Base-by-base conservation (phyloP, 164 flowering plant genomes). In the Vitis labrusca region DNA sequence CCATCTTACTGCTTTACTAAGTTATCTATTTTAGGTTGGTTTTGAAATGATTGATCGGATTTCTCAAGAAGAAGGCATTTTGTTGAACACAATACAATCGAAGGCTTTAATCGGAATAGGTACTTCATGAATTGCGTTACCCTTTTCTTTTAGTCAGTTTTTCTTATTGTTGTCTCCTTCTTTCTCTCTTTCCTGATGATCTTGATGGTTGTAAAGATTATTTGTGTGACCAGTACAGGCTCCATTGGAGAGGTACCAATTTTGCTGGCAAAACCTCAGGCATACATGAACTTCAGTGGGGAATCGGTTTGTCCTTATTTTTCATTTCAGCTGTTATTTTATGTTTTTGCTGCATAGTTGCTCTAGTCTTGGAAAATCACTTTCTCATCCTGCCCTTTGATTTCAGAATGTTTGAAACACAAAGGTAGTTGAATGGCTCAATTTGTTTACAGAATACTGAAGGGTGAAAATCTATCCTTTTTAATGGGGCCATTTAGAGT, bases 11-110 rank as follows among this genome's bases (percentile, higher is more conserved):
- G 44, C 5, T 30, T 50, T 59, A 48, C n/a, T 8, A 3, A 55
- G 5, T 48, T 56, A 11, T 32, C 1, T 62, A 12, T 70, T 37
- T 32, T 79, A 95, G 98, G 91, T 95, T 80, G 99, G 98, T 44
- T 95, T 95, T 85, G 99, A 95, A 82, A 93, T 95, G 97, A 89
- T 95, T 76, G 98, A 95, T 81, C 79, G 77, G 27, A 82, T 95
- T 58, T 84, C 98, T 59, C 75, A 78, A 81, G 83, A 71, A 55
- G 87, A 91, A 77, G 89, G 97, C 69, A 87, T 95, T 74, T 14
- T 74, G 64, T 63, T 95, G 89, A 89, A 95, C 72, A 91, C 98
- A 13, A 95, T 95, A 81, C 99, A 95, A 61, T 93, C 98, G 17
- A 95, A 91, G 80, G 85, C 98, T 16, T 84, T 95, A 69, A 70